Percentiles rank a stretch among this genome's conserved stretches.
phyloP scores from a whole-genome alignment of 805 yeast genomes.

The Pichia californica region DNA sequence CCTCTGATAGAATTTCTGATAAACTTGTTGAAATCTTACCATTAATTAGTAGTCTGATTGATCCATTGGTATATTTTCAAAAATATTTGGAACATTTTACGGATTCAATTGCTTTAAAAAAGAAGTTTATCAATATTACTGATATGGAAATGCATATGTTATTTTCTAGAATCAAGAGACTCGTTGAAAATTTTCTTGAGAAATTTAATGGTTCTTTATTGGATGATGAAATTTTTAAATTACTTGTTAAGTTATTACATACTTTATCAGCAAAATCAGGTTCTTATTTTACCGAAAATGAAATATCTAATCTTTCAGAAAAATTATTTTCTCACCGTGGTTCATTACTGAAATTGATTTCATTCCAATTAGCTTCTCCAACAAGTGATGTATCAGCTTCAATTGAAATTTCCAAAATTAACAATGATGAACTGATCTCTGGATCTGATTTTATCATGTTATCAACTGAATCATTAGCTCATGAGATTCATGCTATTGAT shows the following conservation, averaged over 20 bases:
- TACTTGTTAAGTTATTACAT: neutral
- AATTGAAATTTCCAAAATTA: neutral
- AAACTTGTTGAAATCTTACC: slow-evolving; percentile 51
- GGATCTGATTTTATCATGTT: slow-evolving; percentile 45
- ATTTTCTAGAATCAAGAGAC: slow-evolving; percentile 7
- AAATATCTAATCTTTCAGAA: neutral
- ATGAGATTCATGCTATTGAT: slow-evolving; percentile 62
- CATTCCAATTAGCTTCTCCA: slow-evolving; percentile 1
- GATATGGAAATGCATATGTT: slow-evolving; percentile 10
- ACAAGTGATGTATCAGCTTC: neutral
- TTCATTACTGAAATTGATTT: neutral
- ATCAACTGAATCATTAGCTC: slow-evolving; percentile 49
- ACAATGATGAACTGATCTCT: neutral
- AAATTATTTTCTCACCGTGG: neutral
- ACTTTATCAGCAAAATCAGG: neutral
- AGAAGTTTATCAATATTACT: slow-evolving; percentile 2
- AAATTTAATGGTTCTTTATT: slow-evolving; percentile 65
- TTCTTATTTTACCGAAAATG: neutral
- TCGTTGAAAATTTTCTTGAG: slow-evolving; percentile 28
- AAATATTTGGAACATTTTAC: slow-evolving; percentile 16
- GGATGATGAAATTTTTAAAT: slow-evolving; percentile 46
- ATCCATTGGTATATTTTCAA: slow-evolving; percentile 37
- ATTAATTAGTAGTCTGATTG: slow-evolving; percentile 41
- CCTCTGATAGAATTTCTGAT: slow-evolving; percentile 30
- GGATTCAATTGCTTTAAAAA: slow-evolving; percentile 1